Conservation (phyloP, 345 rosid genomes). For the Linum usitatissimum region DNA sequence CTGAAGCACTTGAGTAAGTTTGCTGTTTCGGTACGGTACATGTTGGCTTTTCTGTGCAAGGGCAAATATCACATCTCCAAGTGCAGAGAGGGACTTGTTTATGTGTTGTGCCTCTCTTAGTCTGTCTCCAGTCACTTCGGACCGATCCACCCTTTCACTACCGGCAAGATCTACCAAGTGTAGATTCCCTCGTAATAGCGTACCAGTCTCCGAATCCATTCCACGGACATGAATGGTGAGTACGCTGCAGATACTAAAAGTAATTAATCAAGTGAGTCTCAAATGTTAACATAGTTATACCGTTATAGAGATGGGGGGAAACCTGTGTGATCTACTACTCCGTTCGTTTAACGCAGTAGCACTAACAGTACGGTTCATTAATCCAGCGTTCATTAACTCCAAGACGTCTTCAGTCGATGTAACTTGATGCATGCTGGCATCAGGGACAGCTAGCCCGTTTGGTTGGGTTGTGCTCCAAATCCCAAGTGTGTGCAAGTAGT, state of each 20-base stretch:
- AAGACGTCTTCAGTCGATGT: slow-evolving; percentile 74
- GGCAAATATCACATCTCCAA: slow-evolving; percentile 91
- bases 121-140: slow-evolving; percentile 96
- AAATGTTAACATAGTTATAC: slow-evolving; percentile 1
- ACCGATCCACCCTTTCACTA: slow-evolving; percentile 93
- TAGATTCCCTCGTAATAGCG: slow-evolving; percentile 67
- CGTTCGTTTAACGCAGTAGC: slow-evolving; percentile 91
- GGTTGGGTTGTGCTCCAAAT: slow-evolving; percentile 90
- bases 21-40: slow-evolving; percentile 94
- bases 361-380: slow-evolving; percentile 74
- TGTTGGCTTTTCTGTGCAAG: slow-evolving; percentile 76
- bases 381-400: slow-evolving; percentile 75
- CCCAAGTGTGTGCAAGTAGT: slow-evolving; percentile 96
- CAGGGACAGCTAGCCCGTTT: slow-evolving; percentile 97
- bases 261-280: neutral
- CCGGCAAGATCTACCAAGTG: slow-evolving; percentile 98
- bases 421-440: slow-evolving; percentile 83
- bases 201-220: slow-evolving; percentile 49
- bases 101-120: slow-evolving; percentile 93
- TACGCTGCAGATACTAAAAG: slow-evolving; percentile 41
- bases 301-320: slow-evolving; percentile 14
- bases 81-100: slow-evolving; percentile 88
- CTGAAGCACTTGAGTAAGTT: slow-evolving; percentile 94
- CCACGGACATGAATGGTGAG: slow-evolving; percentile 92
- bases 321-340: slow-evolving; percentile 99